These are phyloP conservation scores for Margaritispora aquatica DNA, from an alignment of 495 filamentous ascomycete genomes.

Conservation along the genomic window DNA sequence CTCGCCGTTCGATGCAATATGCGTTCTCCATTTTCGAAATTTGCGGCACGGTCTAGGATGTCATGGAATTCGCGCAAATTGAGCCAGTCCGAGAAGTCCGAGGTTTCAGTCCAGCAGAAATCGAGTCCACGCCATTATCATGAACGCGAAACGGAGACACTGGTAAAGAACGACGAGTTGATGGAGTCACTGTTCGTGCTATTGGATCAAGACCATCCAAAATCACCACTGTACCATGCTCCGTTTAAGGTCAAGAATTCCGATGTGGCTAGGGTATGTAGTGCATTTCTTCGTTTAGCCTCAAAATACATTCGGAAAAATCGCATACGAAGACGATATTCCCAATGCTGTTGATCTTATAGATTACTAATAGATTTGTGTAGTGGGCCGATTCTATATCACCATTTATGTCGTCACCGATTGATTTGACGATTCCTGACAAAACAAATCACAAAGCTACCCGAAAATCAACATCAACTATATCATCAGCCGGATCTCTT, in stretches of 20 bases:
- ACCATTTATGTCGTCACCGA: neutral
- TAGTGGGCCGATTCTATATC: conserved; percentile 6
- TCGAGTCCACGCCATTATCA: neutral
- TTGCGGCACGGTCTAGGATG: neutral
- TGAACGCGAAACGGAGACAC: neutral
- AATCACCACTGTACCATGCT: neutral
- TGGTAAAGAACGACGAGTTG: neutral
- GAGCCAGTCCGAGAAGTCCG: neutral
- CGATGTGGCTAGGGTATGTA: neutral
- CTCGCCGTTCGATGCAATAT: neutral
- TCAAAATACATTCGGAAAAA: no score
- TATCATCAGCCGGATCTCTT: neutral
- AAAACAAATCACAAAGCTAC: neutral
- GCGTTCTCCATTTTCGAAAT: neutral
- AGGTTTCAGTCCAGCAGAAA: neutral
- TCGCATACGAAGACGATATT: no score
- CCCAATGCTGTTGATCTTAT: neutral
- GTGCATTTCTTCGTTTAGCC: neutral
- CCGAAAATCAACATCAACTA: neutral
- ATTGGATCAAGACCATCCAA: neutral
- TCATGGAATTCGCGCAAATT: neutral
- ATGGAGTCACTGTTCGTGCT: conserved; percentile 7
- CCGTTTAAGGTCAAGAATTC: neutral
- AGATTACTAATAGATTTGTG: neutral
- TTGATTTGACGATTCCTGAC: neutral